These are phyloP conservation scores for Saturnispora dispora DNA, from an alignment of 805 yeast genomes.

Conservation along the genomic window DNA sequence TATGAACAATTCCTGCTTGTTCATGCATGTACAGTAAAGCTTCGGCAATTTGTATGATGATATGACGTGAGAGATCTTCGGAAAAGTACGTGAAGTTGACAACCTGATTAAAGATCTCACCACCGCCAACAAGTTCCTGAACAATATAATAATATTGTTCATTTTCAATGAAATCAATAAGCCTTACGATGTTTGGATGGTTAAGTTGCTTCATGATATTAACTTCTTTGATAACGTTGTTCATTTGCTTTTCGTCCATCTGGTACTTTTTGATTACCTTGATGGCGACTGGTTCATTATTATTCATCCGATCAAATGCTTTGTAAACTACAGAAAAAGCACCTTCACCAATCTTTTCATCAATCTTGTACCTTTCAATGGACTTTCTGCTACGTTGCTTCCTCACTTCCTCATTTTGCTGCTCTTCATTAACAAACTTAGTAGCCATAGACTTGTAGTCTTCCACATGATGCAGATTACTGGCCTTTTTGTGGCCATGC, in stretches of 20 bases:
- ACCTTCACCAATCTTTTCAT: slow-evolving; percentile 49
- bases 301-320: slow-evolving; percentile 30
- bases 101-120: slow-evolving; percentile 73
- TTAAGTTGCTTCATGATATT: slow-evolving; percentile 59
- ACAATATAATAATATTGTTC: slow-evolving; percentile 54
- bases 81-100: slow-evolving; percentile 69
- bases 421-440: slow-evolving; percentile 27
- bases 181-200: slow-evolving; percentile 55
- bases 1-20: slow-evolving; percentile 68
- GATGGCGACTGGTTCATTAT: slow-evolving; percentile 40
- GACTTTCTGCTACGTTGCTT: slow-evolving; percentile 18
- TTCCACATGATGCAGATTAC: slow-evolving; percentile 12
- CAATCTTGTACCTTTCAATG: slow-evolving; percentile 32
- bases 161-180: slow-evolving; percentile 59
- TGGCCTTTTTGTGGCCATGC: slow-evolving; percentile 1
- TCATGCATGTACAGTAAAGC: slow-evolving; percentile 65
- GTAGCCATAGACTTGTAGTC: slow-evolving; percentile 27
- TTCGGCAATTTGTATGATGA: slow-evolving; percentile 60
- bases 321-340: slow-evolving; percentile 50
- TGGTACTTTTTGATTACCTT: slow-evolving; percentile 61
- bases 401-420: slow-evolving; percentile 15
- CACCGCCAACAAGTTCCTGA: slow-evolving; percentile 68
- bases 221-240: slow-evolving; percentile 73
- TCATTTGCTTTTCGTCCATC: slow-evolving; percentile 51
- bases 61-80: slow-evolving; percentile 64